Evolutionary conservation across 2,329 filamentous ascomycete genomes (phyloP).

Genomic region (Ceratocystis cubensis): DNA sequence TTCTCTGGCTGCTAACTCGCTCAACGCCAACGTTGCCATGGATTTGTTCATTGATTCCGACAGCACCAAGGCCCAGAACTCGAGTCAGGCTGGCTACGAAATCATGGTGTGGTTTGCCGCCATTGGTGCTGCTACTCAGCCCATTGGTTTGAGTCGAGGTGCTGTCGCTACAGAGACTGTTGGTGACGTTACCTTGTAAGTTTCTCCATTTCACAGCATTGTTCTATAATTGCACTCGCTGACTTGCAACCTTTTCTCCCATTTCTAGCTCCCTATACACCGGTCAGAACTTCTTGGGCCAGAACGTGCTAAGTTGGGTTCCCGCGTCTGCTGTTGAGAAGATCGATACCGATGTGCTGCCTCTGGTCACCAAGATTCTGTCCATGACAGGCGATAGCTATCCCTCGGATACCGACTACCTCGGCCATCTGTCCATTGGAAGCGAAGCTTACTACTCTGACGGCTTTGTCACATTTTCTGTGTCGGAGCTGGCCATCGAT

Average conservation of each 20-base stretch:
- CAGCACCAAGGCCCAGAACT: constrained; percentile 31
- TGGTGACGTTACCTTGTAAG: constrained; percentile 34
- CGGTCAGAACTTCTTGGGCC: constrained; percentile 31
- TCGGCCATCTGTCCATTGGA: constrained; percentile 42
- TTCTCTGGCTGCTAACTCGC: constrained; percentile 27
- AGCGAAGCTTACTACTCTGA: constrained; percentile 36
- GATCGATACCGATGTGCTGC: constrained; percentile 37
- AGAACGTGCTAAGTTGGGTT: constrained; percentile 41
- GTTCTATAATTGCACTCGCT: not conserved
- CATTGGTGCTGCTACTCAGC: constrained; percentile 36
- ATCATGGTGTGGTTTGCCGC: constrained; percentile 46
- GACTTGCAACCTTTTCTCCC: constrained; percentile 13
- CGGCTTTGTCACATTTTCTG: constrained; percentile 38
- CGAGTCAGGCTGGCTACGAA: constrained; percentile 36
- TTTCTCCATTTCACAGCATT: constrained; percentile 2
- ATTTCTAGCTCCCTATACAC: constrained; percentile 32
- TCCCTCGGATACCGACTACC: constrained; percentile 33
- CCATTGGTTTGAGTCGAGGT: constrained; percentile 33
- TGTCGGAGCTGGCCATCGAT: constrained; percentile 31
- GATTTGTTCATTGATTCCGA: constrained; percentile 46
- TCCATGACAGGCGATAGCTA: constrained; percentile 26
- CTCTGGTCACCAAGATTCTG: constrained; percentile 34
- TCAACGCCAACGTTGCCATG: constrained; percentile 45
- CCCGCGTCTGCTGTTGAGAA: constrained; percentile 28
- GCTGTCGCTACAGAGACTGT: constrained; percentile 29